Conservation (phyloP, 192 early-diverging fungal genomes). For the Linnemannia exigua region DNA sequence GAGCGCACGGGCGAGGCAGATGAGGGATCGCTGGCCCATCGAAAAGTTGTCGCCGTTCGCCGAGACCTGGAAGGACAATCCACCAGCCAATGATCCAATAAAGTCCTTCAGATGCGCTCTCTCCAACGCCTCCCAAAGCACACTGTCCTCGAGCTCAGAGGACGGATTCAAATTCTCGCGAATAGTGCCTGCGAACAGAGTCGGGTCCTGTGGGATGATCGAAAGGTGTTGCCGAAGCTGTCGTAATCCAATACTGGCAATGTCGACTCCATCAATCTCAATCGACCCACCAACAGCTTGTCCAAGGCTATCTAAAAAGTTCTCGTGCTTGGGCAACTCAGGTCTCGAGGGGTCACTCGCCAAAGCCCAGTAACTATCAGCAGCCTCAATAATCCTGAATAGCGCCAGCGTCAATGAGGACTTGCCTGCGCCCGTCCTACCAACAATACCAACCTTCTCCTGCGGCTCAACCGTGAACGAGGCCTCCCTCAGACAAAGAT, state of each 20-base stretch:
- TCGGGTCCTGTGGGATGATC: conserved; percentile 91
- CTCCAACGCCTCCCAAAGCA: conserved; percentile 73
- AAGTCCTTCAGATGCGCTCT: conserved; percentile 43
- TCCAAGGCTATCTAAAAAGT: not conserved
- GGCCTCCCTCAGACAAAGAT: conserved; percentile 61
- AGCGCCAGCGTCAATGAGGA: conserved; percentile 56
- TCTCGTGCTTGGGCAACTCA: not conserved
- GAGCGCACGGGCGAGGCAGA: conserved; percentile 74
- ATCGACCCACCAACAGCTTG: conserved; percentile 71
- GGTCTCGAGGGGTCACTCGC: conserved; percentile 25
- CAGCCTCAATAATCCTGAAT: conserved; percentile 61
- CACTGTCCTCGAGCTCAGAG: conserved; percentile 61
- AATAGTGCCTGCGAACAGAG: conserved; percentile 69
- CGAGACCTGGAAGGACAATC: conserved; percentile 47
- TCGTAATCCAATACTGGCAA: conserved; percentile 68
- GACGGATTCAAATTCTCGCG: conserved; percentile 90
- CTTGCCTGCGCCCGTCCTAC: conserved; percentile 61
- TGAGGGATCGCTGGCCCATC: conserved; percentile 80
- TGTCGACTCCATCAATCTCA: conserved; percentile 80
- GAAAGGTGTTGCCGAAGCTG: conserved; percentile 73
- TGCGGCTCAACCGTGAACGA: conserved; percentile 58
- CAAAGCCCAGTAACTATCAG: conserved; percentile 38
- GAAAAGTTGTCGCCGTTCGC: conserved; percentile 82
- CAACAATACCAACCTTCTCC: conserved; percentile 59
- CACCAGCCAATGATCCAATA: conserved; percentile 35